A percentile compares a stretch with the other conserved stretches of the same genome.
phyloP scores from a whole-genome alignment of 768 basidiomycete species.

The Leccinum truebloodii region DNA sequence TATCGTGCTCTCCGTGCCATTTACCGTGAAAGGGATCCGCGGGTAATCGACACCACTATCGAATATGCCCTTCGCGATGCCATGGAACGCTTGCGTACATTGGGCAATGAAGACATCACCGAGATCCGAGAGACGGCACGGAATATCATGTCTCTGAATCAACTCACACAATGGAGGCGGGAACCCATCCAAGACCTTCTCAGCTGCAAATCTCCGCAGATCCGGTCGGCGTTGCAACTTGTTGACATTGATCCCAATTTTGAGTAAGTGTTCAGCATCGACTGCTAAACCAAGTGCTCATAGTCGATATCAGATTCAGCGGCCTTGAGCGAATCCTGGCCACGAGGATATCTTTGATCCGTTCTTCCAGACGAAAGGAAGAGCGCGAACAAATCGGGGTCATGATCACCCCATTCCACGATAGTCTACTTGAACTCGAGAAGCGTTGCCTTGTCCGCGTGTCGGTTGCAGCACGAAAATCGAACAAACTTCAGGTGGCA shows the following conservation, averaged over 20 bases:
- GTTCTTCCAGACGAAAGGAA: slow-evolving; percentile 67
- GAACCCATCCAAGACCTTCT: slow-evolving; percentile 27
- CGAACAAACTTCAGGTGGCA: slow-evolving; percentile 75
- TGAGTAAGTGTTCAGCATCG: slow-evolving; percentile 52
- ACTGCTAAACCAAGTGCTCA: slow-evolving; percentile 8
- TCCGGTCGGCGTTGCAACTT: slow-evolving; percentile 44
- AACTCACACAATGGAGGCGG: slow-evolving; percentile 67
- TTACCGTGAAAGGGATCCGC: slow-evolving; percentile 71
- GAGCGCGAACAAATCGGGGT: slow-evolving; percentile 77
- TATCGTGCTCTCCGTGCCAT: slow-evolving; percentile 81
- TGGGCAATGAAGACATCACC: slow-evolving; percentile 79
- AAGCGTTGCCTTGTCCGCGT: slow-evolving; percentile 69
- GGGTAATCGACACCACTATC: slow-evolving; percentile 49
- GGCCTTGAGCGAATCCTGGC: slow-evolving; percentile 78
- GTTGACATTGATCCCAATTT: slow-evolving; percentile 53
- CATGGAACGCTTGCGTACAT: slow-evolving; percentile 57
- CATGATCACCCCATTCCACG: slow-evolving; percentile 53
- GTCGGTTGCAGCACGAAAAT: slow-evolving; percentile 68
- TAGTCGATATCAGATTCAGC: slow-evolving; percentile 54
- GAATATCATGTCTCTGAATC: slow-evolving; percentile 79
- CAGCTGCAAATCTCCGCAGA: slow-evolving; percentile 37
- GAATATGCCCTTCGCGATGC: slow-evolving; percentile 56
- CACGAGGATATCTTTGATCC: slow-evolving; percentile 79
- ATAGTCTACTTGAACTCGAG: slow-evolving; percentile 58
- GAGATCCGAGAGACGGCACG: slow-evolving; percentile 70